Base-by-base conservation (phyloP, 2,329 filamentous ascomycete genomes). In the Exophiala viscosa region DNA sequence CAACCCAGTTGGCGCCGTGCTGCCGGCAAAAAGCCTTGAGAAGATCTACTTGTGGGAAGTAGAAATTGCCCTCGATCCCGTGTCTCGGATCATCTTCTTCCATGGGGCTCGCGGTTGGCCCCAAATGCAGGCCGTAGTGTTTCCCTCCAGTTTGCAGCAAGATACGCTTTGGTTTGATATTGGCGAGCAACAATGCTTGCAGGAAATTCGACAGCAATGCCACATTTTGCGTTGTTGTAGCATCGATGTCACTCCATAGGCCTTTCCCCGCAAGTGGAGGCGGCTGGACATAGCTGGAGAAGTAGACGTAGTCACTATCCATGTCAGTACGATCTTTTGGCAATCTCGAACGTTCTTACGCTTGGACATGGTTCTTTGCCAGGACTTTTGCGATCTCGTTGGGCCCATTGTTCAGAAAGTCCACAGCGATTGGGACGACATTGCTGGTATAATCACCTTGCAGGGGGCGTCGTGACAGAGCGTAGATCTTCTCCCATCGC, bases 11-110 rank as follows among this genome's bases (percentile, higher is more conserved):
- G 8, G 69, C 64, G n/a, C 50, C 59, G 10, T 2, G 64, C 57
- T 32, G 13, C 36, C 48, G 50, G 61, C 73, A 75, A 59, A 70
- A 80, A 1, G 65, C 60, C 42, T 60, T 67, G 3, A 81, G 68
- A 4, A 68, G 63, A 56, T 81, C 76, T 65, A 80, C 76, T 65
- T 81, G 77, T 0, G 69, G 64, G 57, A 79, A 80, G 69, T 80
- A 81, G 63, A 81, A 81, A 63, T 80, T 80, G 3, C 72, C 70
- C 51, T 75, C 73, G 0, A 76, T 64, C 5, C 62, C 61, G 2
- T 74, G 64, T 7, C 76, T 65, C 1, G 73, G 69, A 50, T 75
- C 73, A 5, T 66, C 67, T 60, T 80, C 77, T 42, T 73, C 69
- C 39, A 70, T 70, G 0, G 76, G 77, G 2, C 68, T 66, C 1